phyloP scores from a whole-genome alignment of 306 rosid genomes.

The Medicago ruthenica region DNA sequence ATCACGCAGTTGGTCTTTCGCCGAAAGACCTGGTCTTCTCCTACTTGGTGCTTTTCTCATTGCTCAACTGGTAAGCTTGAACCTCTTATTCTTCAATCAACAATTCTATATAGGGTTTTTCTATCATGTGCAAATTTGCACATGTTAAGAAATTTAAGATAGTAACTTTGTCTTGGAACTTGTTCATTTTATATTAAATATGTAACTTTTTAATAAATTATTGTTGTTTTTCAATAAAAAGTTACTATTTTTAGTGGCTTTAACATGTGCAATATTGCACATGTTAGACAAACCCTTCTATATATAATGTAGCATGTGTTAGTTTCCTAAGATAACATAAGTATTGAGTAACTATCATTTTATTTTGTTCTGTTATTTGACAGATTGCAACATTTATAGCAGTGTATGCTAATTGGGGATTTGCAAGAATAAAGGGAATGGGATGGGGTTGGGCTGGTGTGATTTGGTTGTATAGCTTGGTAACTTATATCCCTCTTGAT shows the following conservation, averaged over 20 bases:
- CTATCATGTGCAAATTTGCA: too few relatives aligned
- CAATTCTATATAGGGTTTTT: background rate
- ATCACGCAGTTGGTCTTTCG: slow-evolving; percentile 86
- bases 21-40: slow-evolving; percentile 90
- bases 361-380: slow-evolving; percentile 31
- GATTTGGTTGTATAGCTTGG: slow-evolving; percentile 82
- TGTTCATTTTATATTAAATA: too few relatives aligned
- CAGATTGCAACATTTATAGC: slow-evolving; percentile 91
- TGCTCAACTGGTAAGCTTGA: slow-evolving; percentile 83
- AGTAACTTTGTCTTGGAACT: too few relatives aligned
- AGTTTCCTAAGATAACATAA: background rate
- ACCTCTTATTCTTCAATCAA: slow-evolving; percentile 21
- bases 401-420: slow-evolving; percentile 85
- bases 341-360: background rate
- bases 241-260: too few relatives aligned
- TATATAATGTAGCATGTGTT: background rate
- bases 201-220: too few relatives aligned
- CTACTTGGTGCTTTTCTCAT: slow-evolving; percentile 70
- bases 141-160: too few relatives aligned
- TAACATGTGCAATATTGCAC: too few relatives aligned
- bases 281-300: too few relatives aligned
- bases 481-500: slow-evolving; percentile 93
- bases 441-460: slow-evolving; percentile 99
- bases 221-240: too few relatives aligned
- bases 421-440: slow-evolving; percentile 77